Evolutionary conservation across 257 asterid genomes (phyloP), one percentile per base, ranked within the genome.

Genomic region (Ligustrum vulgare): DNA sequence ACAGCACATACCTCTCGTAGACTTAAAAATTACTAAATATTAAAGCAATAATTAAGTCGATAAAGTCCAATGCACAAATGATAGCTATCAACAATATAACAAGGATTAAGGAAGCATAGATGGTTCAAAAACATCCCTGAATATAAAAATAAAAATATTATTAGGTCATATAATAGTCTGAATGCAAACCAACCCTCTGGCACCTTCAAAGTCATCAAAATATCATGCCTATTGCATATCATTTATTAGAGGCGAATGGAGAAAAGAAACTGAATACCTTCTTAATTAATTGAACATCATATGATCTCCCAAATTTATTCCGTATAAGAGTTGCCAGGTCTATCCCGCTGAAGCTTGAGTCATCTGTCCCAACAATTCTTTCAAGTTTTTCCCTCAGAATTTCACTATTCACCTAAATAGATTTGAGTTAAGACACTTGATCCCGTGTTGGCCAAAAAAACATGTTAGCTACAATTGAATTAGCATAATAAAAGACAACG

Each of bases 321-420:
- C 99, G 82, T 76, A 94, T 94, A 51, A 94, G 93, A 74, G 96
- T 89, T 54, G 99, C 99, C 47, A 94, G 91, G 78, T 94, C 99
- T 45, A 87, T 84, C 60, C 98, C 98, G 66, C 94, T 94, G 86
- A 94, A 94, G 69, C 88, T 74, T 36, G 97, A 89, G 82, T 94
- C 99, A 80, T 94, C 98, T 60, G 66, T 72, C 77, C 99, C 96
- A 77, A 91, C 89, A 22, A 89, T 89, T 75, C 84, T 89, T 81
- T 94, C 99, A 63, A 94, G 93, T 9, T 81, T 83, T 77, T 89
- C 95, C 78, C 98, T 88, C 15, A 92, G 62, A 32, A 34, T 80
- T 45, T 90, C 96, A 71, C 81, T 87, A 77, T 81, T 84, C 76
- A 69, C 88, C 99, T 94, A 89, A 49, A 84, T 78, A 78, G 39